Evolutionary conservation across 106 monocot species (phyloP).

Genomic region (Platanthera guangdongensis): DNA sequence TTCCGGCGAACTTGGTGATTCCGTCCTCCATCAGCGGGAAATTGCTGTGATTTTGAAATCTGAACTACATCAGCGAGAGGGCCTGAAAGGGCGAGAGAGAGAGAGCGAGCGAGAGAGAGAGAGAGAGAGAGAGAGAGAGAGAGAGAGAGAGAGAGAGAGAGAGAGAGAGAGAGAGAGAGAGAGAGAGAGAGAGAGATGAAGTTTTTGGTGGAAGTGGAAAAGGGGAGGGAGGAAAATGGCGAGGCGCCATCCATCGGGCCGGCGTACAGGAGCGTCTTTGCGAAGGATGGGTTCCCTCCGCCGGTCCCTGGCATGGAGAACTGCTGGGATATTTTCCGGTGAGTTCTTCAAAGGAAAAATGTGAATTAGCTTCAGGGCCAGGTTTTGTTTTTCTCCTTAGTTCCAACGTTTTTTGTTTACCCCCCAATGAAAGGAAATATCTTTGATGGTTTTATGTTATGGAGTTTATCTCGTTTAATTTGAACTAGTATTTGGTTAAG

Average conservation of each 20-base stretch:
- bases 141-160: conserved; percentile 4
- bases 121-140: neutral
- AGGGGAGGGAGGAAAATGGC: conserved; percentile 28
- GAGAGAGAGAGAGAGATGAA: conserved; percentile 31
- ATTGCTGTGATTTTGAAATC: neutral
- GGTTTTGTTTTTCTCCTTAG: too few relatives aligned
- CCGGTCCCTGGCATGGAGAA: conserved; percentile 43
- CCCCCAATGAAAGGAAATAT: too few relatives aligned
- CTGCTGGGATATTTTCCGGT: conserved; percentile 98
- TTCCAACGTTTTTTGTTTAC: too few relatives aligned
- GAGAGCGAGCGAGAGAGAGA: neutral
- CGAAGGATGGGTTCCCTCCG: conserved; percentile 79
- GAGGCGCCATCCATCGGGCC: conserved; percentile 66
- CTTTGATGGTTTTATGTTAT: too few relatives aligned
- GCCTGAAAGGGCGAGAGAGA: neutral
- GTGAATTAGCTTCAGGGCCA: neutral
- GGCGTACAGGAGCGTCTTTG: conserved; percentile 63
- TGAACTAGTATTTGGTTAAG: too few relatives aligned
- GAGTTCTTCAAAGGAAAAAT: neutral
- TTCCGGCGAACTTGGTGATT: neutral
- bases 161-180: neutral
- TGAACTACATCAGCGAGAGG: neutral
- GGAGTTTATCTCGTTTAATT: too few relatives aligned
- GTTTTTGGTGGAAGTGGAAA: conserved; percentile 70
- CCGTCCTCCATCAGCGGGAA: neutral